Evolutionary conservation across 768 basidiomycete genomes (phyloP), one percentile per base, ranked within the genome.

Genomic region (Mycena capillaripes): DNA sequence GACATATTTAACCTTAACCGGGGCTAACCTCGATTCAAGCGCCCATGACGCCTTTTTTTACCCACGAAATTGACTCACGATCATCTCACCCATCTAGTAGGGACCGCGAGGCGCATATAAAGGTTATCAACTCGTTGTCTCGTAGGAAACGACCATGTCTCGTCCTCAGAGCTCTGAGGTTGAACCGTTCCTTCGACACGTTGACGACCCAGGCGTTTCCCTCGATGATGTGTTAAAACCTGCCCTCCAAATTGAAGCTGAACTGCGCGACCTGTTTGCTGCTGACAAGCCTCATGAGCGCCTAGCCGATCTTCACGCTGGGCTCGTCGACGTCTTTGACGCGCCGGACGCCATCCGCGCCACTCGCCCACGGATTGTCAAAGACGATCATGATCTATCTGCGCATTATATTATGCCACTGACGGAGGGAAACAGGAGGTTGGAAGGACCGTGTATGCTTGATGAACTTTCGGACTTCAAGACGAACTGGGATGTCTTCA

Each of bases 401-500:
- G 84, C 84, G 3, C 84, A 88, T 50, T 83, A 90, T 76, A 80
- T 90, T 32, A 87, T 91, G 21, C 79, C 80, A 0, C 76, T 91
- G 21, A 75, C 81, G 7, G 82, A 82, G 10, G 76, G 74, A 0
- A 77, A 81, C n/a, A 82, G 90, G 61, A 86, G 86, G 75, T 78
- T 84, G 65, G 87, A 90, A 42, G 89, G 89, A 1, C 86, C 87
- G 46, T 80, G 83, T 44, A 89, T 88, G 81, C 86, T 87, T 8
- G 73, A 80, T 0, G 80, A 80, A 69, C 76, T 90, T 10, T 89
- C 89, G n/a, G n/a, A n/a, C n/a, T 92, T 91, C 83, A 86, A 86
- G 81, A 86, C 85, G 81, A 90, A 90, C 75, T 91, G 90, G 90
- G 67, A 85, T 10, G 82, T 91, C 44, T 92, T 92, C 78, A 88